phyloP scores from a whole-genome alignment of 495 filamentous ascomycete genomes.

The Aspergillus incahuasiensis region DNA sequence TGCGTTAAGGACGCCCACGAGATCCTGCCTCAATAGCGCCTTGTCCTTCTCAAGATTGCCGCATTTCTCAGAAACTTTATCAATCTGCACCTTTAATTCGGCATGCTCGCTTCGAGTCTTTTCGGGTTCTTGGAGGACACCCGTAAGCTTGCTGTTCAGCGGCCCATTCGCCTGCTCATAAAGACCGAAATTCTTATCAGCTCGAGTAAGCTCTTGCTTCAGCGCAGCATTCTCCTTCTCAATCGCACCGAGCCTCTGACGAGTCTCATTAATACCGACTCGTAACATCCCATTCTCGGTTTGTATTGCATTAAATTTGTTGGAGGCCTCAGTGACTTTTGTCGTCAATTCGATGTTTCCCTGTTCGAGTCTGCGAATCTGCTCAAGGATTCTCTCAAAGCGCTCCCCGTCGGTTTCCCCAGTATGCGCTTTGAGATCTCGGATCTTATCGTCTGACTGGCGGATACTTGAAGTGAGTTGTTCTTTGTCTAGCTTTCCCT shows the following conservation, averaged over 20 bases:
- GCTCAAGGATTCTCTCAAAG: neutral
- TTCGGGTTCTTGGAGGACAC: too few relatives aligned
- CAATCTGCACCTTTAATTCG: neutral
- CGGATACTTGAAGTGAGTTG: neutral
- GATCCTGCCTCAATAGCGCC: neutral
- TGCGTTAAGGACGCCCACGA: neutral
- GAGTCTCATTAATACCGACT: neutral
- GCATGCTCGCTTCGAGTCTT: too few relatives aligned
- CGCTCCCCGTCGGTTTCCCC: neutral
- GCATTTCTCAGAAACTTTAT: neutral
- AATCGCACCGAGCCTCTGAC: neutral
- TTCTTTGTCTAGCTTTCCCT: neutral
- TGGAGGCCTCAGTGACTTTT: neutral
- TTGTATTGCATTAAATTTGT: neutral
- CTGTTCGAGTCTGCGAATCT: neutral
- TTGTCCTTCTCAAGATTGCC: neutral
- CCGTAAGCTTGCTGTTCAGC: too few relatives aligned
- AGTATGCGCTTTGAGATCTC: neutral
- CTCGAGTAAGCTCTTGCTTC: neutral
- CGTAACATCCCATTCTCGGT: neutral
- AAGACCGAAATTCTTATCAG: neutral
- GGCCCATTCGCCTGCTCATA: too few relatives aligned
- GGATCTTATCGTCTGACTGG: neutral
- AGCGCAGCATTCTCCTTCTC: neutral
- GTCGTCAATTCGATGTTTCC: neutral